Base-by-base conservation (phyloP, 179 eudicot species). In the Amaranthus tricolor region DNA sequence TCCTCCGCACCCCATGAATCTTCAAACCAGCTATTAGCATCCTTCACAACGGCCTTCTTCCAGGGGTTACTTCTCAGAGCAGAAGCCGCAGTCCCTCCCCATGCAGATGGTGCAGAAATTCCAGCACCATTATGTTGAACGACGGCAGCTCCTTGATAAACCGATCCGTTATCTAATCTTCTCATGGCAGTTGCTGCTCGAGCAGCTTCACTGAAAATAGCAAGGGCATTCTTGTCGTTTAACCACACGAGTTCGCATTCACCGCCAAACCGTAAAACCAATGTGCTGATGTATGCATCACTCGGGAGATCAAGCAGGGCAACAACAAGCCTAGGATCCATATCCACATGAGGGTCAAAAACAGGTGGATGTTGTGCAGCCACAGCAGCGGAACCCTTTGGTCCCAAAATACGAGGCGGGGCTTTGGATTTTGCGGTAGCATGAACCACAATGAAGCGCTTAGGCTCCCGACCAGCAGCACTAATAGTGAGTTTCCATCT, bases 161-260 rank as follows among this genome's bases (percentile, higher is more conserved):
- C 78, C 2, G 97, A 88, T 1, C 99, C 99, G 14, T 91, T 93
- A 82, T 95, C 96, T 62, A 95, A 80, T 76, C 99, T 89, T 84
- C 99, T 91, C 99, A 95, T 93, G 3, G 99, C 99, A 47, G 97
- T 89, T 52, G 99, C 97, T 49, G 99, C 98, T 13, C 99, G 87
- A 4, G 87, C 96, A 57, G 97, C 98, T 71, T 95, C 99, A 78
- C 92, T 82, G 63, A 95, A 95, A 50, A 93, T 91, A 50, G 98
- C 92, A 68, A 95, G 76, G 15, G 99, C 98, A 77, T 93, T 95
- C 82, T 88, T 95, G 76, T 95, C 99, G 77, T 95, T 95, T 83
- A 95, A 88, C 99, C 99, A 95, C 16, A 89, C 97, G 4, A 95
- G 85, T 60, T 95, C 99, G 82, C 99, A 95, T 77, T 95, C 99